A percentile compares a stretch with the other conserved stretches of the same genome.
These are phyloP conservation scores for Sergeia podlipaevii DNA, from an alignment of 208 protist genomes.

Conservation along the genomic window DNA sequence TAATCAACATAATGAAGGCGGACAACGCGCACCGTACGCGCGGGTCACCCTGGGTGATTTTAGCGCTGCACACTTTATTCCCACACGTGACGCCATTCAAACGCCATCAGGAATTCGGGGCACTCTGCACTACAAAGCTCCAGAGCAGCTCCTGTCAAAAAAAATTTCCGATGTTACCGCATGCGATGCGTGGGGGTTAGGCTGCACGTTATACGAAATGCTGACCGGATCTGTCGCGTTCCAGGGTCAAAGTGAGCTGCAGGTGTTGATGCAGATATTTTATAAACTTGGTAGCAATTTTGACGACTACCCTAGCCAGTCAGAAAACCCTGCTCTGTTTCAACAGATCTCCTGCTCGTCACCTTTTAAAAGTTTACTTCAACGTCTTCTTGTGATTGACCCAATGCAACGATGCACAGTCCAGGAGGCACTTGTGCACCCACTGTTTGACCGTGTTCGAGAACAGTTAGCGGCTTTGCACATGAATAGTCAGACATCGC, in stretches of 20 bases:
- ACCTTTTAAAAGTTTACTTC: conserved; percentile 38
- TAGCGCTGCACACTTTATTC: conserved; percentile 56
- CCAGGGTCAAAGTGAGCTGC: conserved; percentile 51
- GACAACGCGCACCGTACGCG: not conserved
- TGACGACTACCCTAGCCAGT: conserved; percentile 30
- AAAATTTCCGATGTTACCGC: conserved; percentile 31
- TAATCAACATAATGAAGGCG: conserved; percentile 4
- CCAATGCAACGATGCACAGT: conserved; percentile 40
- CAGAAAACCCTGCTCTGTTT: conserved; percentile 27
- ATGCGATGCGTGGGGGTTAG: conserved; percentile 76
- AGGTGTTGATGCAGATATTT: conserved; percentile 62
- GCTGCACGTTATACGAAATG: conserved; percentile 76
- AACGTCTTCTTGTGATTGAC: conserved; percentile 55
- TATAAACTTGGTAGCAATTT: conserved; percentile 53
- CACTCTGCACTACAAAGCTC: conserved; percentile 77
- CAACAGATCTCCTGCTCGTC: conserved; percentile 28
- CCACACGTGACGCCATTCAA: too few relatives aligned
- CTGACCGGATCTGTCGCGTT: conserved; percentile 42
- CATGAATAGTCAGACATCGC: not conserved
- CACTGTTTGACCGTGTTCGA: conserved; percentile 39
- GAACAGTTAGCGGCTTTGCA: not conserved
- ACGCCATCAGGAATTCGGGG: conserved; percentile 37
- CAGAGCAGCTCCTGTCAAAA: conserved; percentile 65
- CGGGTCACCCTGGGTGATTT: conserved; percentile 62
- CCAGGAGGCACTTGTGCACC: conserved; percentile 44